Conservation (phyloP, 441 rosid genomes). For the Breynia disticha region DNA sequence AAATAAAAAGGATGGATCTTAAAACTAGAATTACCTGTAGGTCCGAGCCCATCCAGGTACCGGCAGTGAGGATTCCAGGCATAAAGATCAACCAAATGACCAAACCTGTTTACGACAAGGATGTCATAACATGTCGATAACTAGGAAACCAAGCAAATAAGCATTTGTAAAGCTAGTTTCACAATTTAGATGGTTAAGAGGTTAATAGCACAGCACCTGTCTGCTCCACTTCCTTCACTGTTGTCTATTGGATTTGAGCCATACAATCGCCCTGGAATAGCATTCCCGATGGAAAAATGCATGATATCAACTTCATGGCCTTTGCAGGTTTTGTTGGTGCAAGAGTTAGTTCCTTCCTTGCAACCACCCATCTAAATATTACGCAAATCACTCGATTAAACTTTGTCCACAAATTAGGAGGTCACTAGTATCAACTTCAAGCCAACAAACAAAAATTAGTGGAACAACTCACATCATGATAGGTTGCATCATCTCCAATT, state of each 20-base stretch:
- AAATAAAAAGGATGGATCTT: not conserved
- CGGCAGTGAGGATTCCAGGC: conserved; percentile 90
- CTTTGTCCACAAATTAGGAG: conserved; percentile 4
- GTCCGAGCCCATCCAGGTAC: conserved; percentile 78
- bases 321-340: conserved; percentile 83
- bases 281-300: conserved; percentile 95
- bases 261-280: conserved; percentile 91
- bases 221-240: conserved; percentile 78
- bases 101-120: conserved; percentile 43
- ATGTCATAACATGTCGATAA: conserved; percentile 2
- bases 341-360: conserved; percentile 46
- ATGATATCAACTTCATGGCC: conserved; percentile 96
- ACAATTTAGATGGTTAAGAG: conserved; percentile 4
- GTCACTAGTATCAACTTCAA: not conserved
- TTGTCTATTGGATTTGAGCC: conserved; percentile 80
- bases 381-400: conserved; percentile 15
- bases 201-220: conserved; percentile 46
- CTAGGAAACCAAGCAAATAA: conserved; percentile 4
- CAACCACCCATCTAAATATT: conserved; percentile 91
- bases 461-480: conserved; percentile 54
- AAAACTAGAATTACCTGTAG: conserved; percentile 55
- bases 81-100: conserved; percentile 80
- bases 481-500: conserved; percentile 77
- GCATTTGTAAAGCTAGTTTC: conserved; percentile 7
- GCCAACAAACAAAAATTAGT: not conserved